Conservation (phyloP, 805 yeast genomes). For the Ogataea paraovalis region DNA sequence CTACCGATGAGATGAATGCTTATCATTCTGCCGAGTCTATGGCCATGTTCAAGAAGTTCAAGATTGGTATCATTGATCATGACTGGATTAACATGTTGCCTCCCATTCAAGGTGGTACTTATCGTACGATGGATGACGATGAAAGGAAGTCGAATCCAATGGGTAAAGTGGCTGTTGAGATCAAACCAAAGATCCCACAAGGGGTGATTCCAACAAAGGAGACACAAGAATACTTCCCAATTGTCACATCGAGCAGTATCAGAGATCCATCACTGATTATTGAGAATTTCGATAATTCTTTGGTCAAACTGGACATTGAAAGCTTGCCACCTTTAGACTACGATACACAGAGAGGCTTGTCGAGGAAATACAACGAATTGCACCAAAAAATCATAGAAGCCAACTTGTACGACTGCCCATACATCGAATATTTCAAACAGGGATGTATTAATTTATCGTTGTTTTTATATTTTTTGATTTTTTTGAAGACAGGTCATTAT, state of each 20-base stretch:
- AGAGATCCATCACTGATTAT: conserved; percentile 54
- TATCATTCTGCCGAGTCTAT: conserved; percentile 67
- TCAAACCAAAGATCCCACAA: conserved; percentile 52
- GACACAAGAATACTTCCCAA: conserved; percentile 35
- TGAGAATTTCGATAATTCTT: conserved; percentile 53
- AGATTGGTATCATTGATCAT: conserved; percentile 59
- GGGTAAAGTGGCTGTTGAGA: conserved; percentile 41
- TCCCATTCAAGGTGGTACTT: conserved; percentile 81
- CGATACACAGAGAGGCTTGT: conserved; percentile 56
- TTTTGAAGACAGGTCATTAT: conserved; percentile 44
- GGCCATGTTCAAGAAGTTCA: conserved; percentile 48
- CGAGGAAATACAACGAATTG: conserved; percentile 55
- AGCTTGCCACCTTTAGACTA: conserved; percentile 63
- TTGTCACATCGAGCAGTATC: conserved; percentile 27
- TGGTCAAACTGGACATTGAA: conserved; percentile 52
- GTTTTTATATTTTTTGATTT: conserved; percentile 45
- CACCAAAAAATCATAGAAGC: conserved; percentile 51
- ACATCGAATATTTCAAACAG: conserved; percentile 71
- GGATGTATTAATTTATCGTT: conserved; percentile 54
- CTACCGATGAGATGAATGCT: conserved; percentile 86
- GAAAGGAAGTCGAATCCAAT: conserved; percentile 17
- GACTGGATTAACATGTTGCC: conserved; percentile 77
- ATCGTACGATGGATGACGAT: conserved; percentile 25
- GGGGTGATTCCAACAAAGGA: conserved; percentile 38
- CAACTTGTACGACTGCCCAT: conserved; percentile 70